Percentiles rank a stretch among this genome's conserved stretches.
Evolutionary conservation across 192 early-diverging fungal species (phyloP).

Genomic region (Backusella australiensis): DNA sequence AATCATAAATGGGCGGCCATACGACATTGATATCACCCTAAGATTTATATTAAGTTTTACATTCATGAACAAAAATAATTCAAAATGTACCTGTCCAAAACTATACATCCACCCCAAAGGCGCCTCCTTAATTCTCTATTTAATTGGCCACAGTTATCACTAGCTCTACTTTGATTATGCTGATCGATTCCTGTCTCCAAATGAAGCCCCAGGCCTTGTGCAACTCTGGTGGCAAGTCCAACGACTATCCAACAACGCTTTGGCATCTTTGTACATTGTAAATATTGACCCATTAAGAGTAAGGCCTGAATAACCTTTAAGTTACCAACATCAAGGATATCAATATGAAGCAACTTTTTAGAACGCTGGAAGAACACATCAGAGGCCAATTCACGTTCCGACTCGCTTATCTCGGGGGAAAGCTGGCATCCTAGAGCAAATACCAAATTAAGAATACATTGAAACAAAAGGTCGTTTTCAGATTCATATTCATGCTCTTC

Average conservation of each 20-base stretch:
- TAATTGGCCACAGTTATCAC: neutral
- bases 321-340: conserved; percentile 15
- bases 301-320: conserved; percentile 17
- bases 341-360: conserved; percentile 9
- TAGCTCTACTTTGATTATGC: neutral
- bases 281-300: conserved; percentile 21
- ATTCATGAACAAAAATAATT: neutral
- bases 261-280: conserved; percentile 16
- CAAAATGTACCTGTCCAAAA: conserved; percentile 8
- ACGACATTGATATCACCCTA: conserved; percentile 18
- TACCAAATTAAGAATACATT: conserved; percentile 18
- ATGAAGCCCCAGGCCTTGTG: conserved; percentile 19
- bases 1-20: conserved; percentile 18
- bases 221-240: conserved; percentile 13
- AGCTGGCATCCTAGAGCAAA: conserved; percentile 18
- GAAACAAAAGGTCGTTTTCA: conserved; percentile 13
- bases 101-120: conserved; percentile 14
- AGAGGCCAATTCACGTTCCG: neutral
- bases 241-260: conserved; percentile 14
- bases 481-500: conserved; percentile 8
- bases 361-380: conserved; percentile 22
- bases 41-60: neutral
- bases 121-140: conserved; percentile 7
- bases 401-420: conserved; percentile 7
- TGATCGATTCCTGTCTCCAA: neutral